phyloP scores from a whole-genome alignment of 192 early-diverging fungal genomes.

The Coemansia sp. region DNA sequence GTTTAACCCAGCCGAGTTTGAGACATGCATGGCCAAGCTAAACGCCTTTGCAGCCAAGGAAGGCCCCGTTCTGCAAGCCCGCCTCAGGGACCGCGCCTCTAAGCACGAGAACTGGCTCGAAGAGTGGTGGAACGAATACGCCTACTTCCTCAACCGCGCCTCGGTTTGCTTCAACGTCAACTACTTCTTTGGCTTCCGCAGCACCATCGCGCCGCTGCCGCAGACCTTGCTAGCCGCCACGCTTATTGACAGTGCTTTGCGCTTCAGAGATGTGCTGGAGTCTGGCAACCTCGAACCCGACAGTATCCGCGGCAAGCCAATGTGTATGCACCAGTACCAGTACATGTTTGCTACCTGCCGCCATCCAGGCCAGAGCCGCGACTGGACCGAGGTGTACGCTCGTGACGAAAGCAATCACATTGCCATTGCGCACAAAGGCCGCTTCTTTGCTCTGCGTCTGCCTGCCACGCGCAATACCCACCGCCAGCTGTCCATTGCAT shows the following conservation, averaged over 20 bases:
- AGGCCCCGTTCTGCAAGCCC: constrained; percentile 51
- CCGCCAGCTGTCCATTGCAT: constrained; percentile 41
- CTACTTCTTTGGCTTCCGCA: constrained; percentile 55
- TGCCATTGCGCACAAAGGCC: constrained; percentile 71
- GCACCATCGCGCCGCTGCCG: constrained; percentile 28
- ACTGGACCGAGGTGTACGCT: constrained; percentile 65
- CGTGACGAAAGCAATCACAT: constrained; percentile 68
- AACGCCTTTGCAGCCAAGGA: constrained; percentile 49
- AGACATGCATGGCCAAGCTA: constrained; percentile 46
- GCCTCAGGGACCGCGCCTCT: constrained; percentile 47
- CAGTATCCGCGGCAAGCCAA: constrained; percentile 63
- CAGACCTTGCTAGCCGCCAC: constrained; percentile 59
- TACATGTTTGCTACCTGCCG: constrained; percentile 82
- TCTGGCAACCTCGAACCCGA: constrained; percentile 69
- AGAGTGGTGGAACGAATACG: constrained; percentile 57
- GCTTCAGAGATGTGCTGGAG: constrained; percentile 59
- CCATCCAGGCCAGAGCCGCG: constrained; percentile 65
- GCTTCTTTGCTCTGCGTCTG: constrained; percentile 70
- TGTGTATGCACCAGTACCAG: constrained; percentile 83
- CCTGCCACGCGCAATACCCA: constrained; percentile 20
- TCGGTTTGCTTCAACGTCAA: constrained; percentile 55
- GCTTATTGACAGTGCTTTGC: constrained; percentile 64
- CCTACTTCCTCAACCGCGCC: constrained; percentile 54
- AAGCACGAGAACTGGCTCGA: constrained; percentile 51
- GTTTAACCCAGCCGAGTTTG: constrained; percentile 52